phyloP scores from a whole-genome alignment of 352 stramenopile genomes.

The Pythium monospermum region DNA sequence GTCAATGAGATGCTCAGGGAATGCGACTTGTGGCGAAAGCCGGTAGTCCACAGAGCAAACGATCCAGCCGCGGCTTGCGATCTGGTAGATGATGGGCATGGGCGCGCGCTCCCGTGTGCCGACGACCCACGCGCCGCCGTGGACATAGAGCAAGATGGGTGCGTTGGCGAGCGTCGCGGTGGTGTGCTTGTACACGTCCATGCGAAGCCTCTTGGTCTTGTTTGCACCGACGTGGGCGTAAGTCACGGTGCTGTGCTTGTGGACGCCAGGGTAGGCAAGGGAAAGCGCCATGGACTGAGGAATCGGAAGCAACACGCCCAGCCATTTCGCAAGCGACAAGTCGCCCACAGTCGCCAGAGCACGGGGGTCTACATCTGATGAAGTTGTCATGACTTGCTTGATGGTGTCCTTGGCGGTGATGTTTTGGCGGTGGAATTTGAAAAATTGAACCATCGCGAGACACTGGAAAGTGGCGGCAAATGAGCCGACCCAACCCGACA shows the following conservation, averaged over 20 bases:
- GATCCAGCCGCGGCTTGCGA: conserved; percentile 52
- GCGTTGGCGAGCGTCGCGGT: conserved; percentile 39
- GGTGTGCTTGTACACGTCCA: conserved; percentile 71
- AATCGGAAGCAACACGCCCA: conserved; percentile 51
- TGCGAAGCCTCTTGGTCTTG: conserved; percentile 48
- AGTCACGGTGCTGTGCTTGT: conserved; percentile 44
- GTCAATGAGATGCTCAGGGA: conserved; percentile 67
- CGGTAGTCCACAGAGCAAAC: conserved; percentile 77
- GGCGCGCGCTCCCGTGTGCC: conserved; percentile 42
- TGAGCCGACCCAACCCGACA: conserved; percentile 44
- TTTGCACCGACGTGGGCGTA: conserved; percentile 65
- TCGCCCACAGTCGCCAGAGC: conserved; percentile 37
- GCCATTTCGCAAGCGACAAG: conserved; percentile 43
- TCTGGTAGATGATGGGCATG: conserved; percentile 58
- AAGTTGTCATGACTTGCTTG: conserved; percentile 30
- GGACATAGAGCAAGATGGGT: conserved; percentile 73
- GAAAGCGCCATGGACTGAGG: conserved; percentile 47
- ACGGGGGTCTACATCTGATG: conserved; percentile 27
- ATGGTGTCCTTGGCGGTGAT: conserved; percentile 39
- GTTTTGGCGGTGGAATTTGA: conserved; percentile 34
- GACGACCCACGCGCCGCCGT: conserved; percentile 75
- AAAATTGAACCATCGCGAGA: conserved; percentile 41
- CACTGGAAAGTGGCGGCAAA: conserved; percentile 40
- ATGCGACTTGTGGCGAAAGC: conserved; percentile 56
- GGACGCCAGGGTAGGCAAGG: conserved; percentile 44